phyloP scores from a whole-genome alignment of 495 filamentous ascomycete species.

The Penicillium ucsense region DNA sequence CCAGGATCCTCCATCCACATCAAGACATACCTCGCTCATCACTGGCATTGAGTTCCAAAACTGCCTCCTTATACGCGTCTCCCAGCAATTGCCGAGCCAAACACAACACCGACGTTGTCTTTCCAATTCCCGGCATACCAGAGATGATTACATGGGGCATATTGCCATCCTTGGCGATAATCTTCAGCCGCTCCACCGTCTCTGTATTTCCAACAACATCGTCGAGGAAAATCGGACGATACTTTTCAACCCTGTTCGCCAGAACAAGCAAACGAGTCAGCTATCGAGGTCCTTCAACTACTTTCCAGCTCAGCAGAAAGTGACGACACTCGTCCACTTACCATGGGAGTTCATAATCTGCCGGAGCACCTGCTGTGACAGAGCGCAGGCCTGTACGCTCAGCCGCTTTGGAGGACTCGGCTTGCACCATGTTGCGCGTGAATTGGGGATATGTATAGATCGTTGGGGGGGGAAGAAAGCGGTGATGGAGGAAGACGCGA shows the following conservation, averaged over 20 bases:
- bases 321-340: slow-evolving; percentile 24
- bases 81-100: slow-evolving; percentile 88
- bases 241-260: slow-evolving; percentile 88
- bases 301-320: too few species aligned
- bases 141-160: slow-evolving; percentile 99
- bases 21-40: slow-evolving; percentile 68
- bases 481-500: slow-evolving; percentile 19
- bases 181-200: slow-evolving; percentile 94
- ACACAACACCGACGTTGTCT: slow-evolving; percentile 93
- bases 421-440: slow-evolving; percentile 33
- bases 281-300: slow-evolving; percentile 1
- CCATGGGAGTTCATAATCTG: slow-evolving; percentile 88
- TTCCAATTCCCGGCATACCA: slow-evolving; percentile 98
- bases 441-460: background rate
- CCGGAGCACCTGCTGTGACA: slow-evolving; percentile 48
- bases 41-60: slow-evolving; percentile 90
- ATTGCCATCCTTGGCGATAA: slow-evolving; percentile 98
- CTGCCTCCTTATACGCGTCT: slow-evolving; percentile 93
- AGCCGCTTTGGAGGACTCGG: slow-evolving; percentile 71
- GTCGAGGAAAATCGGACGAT: slow-evolving; percentile 86
- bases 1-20: background rate
- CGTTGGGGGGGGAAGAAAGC: background rate
- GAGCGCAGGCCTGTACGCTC: slow-evolving; percentile 57
- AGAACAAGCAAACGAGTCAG: slow-evolving; percentile 1
- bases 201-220: slow-evolving; percentile 97